Evolutionary conservation across 1,139 yeast species (phyloP).

Genomic region (Suhomyces choctaworum): DNA sequence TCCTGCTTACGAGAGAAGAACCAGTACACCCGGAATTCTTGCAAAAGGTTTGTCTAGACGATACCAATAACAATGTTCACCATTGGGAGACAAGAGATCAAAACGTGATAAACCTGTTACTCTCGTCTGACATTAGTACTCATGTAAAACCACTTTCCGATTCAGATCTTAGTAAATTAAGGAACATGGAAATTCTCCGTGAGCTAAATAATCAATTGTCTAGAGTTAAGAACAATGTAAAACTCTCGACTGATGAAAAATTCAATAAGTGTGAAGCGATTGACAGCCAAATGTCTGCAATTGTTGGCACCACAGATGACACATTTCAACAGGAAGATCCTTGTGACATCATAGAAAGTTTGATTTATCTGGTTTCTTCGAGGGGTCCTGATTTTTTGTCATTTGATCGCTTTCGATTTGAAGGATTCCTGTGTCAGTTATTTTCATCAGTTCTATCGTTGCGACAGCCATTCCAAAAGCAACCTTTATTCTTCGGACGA

Average conservation of each 20-base stretch:
- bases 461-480: constrained; percentile 72
- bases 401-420: constrained; percentile 15
- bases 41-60: no score
- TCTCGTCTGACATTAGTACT: constrained; percentile 18
- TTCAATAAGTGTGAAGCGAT: constrained; percentile 7
- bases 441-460: constrained; percentile 76
- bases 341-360: constrained; percentile 1
- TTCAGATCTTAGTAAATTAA: constrained; percentile 28
- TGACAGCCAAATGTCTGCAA: constrained; percentile 8
- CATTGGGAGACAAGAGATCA: constrained; percentile 27
- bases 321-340: neutral
- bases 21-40: no score
- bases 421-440: constrained; percentile 26
- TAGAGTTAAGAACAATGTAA: constrained; percentile 33
- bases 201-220: constrained; percentile 23
- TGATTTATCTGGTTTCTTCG: constrained; percentile 16
- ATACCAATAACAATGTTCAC: no score
- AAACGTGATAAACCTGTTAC: constrained; percentile 15
- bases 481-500: constrained; percentile 49
- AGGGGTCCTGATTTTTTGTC: constrained; percentile 25
- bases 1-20: no score
- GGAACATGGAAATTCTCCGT: constrained; percentile 26
- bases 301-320: constrained; percentile 2
- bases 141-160: constrained; percentile 19
- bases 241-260: constrained; percentile 21